These are phyloP conservation scores for Paramecium bursaria DNA, from an alignment of 73 alveolate genomes.

Conservation along the genomic window DNA sequence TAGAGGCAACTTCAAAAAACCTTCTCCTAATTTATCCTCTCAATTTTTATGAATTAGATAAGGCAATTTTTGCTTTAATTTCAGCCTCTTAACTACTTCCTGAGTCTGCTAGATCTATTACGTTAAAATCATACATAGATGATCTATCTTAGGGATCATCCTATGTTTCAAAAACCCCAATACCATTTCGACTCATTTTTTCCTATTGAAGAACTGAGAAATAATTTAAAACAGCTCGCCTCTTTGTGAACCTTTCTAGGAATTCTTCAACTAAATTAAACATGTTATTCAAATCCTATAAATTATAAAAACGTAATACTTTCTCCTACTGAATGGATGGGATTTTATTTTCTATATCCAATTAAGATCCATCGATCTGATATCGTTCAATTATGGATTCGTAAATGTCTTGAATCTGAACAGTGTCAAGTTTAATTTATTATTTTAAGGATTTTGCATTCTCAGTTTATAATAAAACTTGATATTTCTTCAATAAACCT, in stretches of 20 bases:
- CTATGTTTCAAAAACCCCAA: conserved; percentile 17
- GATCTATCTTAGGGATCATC: conserved; percentile 18
- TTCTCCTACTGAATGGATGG: conserved; percentile 45
- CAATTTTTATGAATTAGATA: conserved; percentile 45
- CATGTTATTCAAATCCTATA: conserved; percentile 28
- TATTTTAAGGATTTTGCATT: conserved; percentile 2
- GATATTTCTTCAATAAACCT: conserved; percentile 33
- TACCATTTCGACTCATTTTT: conserved; percentile 51
- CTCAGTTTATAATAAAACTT: conserved; percentile 22
- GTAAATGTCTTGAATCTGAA: neutral
- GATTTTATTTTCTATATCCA: conserved; percentile 23
- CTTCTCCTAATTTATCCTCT: conserved; percentile 47
- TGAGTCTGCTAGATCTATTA: conserved; percentile 12
- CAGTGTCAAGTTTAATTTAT: conserved; percentile 10
- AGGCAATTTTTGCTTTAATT: conserved; percentile 32
- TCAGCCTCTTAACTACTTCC: conserved; percentile 1
- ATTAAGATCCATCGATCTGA: neutral
- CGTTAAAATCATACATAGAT: conserved; percentile 45
- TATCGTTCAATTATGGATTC: neutral
- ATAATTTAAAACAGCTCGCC: conserved; percentile 15
- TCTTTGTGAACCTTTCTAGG: conserved; percentile 35
- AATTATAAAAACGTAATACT: neutral
- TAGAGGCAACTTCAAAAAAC: conserved; percentile 19
- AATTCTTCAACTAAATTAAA: conserved; percentile 48
- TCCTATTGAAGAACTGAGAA: conserved; percentile 29